Evolutionary conservation across 345 rosid species (phyloP), one percentile per base, ranked within the genome.

Genomic region (Bruguiera sexangula): DNA sequence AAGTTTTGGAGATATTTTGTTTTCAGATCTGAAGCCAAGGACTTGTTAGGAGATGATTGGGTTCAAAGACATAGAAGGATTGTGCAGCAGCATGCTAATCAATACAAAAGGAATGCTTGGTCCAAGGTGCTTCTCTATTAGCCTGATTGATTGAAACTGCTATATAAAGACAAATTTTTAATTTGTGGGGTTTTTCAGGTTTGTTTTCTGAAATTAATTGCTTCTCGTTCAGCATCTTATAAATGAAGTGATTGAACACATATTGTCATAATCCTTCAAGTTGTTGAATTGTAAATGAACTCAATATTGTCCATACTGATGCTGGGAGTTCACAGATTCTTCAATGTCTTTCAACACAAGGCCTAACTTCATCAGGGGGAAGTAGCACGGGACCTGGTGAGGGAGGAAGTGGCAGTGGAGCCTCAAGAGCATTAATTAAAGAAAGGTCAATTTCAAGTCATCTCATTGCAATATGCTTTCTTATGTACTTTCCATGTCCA

Each of bases 21-120:
- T 76, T 82, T 62, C 82, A 94, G 98, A 81, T 95, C 99, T 65
- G 99, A 95, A 87, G 99, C 97, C 68, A 95, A 95, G 82, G 97
- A 95, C 78, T 84, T 95, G 82, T 83, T 95, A 54, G 99, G 99
- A 52, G 99, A 95, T 78, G 99, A 95, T 76, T 95, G 99, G 99
- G 97, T 95, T 43, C 99, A 95, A 77, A 84, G 89, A 75, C 96
- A 95, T 76, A 82, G 99, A 80, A 93, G 99, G 80, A 87, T 87
- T 48, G 99, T 95, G 54, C 99, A 95, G 71, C 99, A 92, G 83
- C 96, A 95, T 77, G 99, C 99, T 73, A 95, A 95, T 75, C 96
- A 87, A 77, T 95, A 95, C 82, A 95, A 88, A 85, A 86, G 99
- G 83, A 82, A 64, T 81, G 97, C 89, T 21, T 95, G 97, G 99